Base-by-base conservation (phyloP, 176 grass and related monocot genomes). In the Oryza officinalis region DNA sequence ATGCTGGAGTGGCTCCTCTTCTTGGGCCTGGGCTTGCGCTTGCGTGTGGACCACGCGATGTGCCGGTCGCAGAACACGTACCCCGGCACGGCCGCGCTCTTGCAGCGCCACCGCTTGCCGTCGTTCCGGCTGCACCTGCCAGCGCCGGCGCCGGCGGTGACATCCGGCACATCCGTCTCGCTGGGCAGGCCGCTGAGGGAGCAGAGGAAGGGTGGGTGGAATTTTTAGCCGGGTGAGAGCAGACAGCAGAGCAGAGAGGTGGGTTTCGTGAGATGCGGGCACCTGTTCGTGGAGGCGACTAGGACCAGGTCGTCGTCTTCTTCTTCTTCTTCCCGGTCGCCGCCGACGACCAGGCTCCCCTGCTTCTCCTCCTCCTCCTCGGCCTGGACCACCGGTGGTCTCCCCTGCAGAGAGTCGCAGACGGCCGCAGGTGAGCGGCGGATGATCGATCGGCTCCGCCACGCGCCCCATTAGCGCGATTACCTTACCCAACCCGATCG, bases 41-140 rank as follows among this genome's bases (percentile, higher is more conserved):
- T 81, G 77, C 82, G 78, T 25, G 72, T 47, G 3, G 83, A 86
- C 88, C 83, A 85, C 63, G 72, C 38, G 78, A 90, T 27, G 52
- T 90, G 88, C 52, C 66, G 25, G 13, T 77, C 78, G 78, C 88
- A 90, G 78, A 90, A 81, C 5, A 71, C 28, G 72, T 37, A 45
- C 65, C 78, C 88, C 25, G 78, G 82, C 72, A 28, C 83, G 25
- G 78, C 83, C 23, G 78, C 10, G 63, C 18, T 54, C 83, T 82
- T 90, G 83, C 88, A 90, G n/a, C 83, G 82, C 78, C 88, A 90
- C 78, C 79, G 82, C 88, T 86, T 85, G 35, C 88, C 83, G 52
- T 90, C 88, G 83, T 86, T 90, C 72, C 88, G 77, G 82, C 27
- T 79, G 77, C 76, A 89, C 87, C 80, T 65, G 31, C 22, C 25